Percentiles rank a stretch among this genome's conserved stretches.
Evolutionary conservation across 768 basidiomycete genomes (phyloP).

Genomic region (Psilocybe subaeruginosa): DNA sequence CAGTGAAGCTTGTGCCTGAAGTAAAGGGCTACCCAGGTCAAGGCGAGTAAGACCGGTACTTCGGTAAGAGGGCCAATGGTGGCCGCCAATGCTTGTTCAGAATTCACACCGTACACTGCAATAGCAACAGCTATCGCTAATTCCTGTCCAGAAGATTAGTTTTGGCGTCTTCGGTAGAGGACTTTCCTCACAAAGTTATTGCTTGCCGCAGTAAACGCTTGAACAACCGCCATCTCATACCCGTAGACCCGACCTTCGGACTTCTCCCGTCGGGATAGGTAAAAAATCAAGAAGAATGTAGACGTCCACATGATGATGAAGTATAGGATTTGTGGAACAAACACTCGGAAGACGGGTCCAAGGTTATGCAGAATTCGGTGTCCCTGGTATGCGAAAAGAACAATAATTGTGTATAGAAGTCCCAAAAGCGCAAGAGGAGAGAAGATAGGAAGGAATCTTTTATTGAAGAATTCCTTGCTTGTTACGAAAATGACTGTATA

Average conservation of each 20-base stretch:
- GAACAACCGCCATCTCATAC: conserved; percentile 77
- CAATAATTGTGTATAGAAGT: conserved; percentile 79
- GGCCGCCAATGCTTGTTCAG: conserved; percentile 80
- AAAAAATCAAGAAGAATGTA: conserved; percentile 60
- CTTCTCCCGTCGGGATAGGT: conserved; percentile 39
- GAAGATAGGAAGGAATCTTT: conserved; percentile 68
- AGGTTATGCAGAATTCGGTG: conserved; percentile 75
- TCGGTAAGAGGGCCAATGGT: conserved; percentile 81
- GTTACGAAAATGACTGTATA: conserved; percentile 49
- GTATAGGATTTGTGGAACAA: conserved; percentile 81
- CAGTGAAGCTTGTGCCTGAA: conserved; percentile 36
- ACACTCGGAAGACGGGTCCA: conserved; percentile 76
- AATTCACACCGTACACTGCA: conserved; percentile 75
- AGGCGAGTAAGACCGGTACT: conserved; percentile 73
- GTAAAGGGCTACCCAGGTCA: conserved; percentile 68
- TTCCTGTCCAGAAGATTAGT: conserved; percentile 44
- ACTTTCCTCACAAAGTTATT: conserved; percentile 67
- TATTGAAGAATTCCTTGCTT: conserved; percentile 51
- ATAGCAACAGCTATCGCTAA: conserved; percentile 84
- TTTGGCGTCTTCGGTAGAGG: neutral
- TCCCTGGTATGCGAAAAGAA: conserved; percentile 73
- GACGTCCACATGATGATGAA: conserved; percentile 77
- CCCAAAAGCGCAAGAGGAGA: conserved; percentile 73
- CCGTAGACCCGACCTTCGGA: conserved; percentile 31
- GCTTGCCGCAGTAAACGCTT: conserved; percentile 78